Evolutionary conservation across 352 stramenopile species (phyloP).

Genomic region (Phytopythium chamaehyphon): DNA sequence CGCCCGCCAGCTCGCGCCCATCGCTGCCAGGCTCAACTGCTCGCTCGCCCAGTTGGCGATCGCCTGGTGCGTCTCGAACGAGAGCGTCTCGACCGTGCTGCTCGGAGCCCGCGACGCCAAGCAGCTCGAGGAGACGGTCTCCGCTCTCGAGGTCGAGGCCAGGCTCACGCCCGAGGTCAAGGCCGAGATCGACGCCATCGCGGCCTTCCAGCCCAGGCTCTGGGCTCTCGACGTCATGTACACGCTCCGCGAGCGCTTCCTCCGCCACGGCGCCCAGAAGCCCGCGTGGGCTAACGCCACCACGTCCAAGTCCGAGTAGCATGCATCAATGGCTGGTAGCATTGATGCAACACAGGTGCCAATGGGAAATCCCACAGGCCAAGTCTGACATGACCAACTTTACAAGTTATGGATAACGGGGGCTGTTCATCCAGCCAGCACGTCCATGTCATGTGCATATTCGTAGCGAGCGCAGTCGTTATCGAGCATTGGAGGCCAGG

Average conservation of each 20-base stretch:
- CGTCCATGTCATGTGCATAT: too few relatives aligned
- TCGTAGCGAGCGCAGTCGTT: too few relatives aligned
- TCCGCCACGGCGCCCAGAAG: neutral
- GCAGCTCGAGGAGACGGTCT: constrained; percentile 60
- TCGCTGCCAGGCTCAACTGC: constrained; percentile 25
- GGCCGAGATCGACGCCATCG: constrained; percentile 43
- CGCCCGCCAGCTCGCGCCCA: constrained; percentile 28
- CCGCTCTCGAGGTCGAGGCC: constrained; percentile 28
- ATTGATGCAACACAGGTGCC: too few relatives aligned
- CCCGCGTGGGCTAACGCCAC: neutral
- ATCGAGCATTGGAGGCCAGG: too few relatives aligned
- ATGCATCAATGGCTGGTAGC: too few relatives aligned
- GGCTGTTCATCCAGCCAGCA: too few relatives aligned
- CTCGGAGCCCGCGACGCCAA: constrained; percentile 38
- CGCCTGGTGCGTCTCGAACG: constrained; percentile 16
- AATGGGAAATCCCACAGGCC: too few relatives aligned
- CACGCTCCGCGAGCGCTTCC: neutral
- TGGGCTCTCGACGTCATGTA: neutral
- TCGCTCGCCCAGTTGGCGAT: neutral
- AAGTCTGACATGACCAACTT: too few relatives aligned
- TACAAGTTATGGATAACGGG: too few relatives aligned
- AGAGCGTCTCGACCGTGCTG: constrained; percentile 46
- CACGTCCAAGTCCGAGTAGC: neutral
- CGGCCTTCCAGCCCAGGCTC: constrained; percentile 18
- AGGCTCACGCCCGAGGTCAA: constrained; percentile 54